These are phyloP conservation scores for Pichia sp. DNA, from an alignment of 1,139 yeast species.

Conservation along the genomic window DNA sequence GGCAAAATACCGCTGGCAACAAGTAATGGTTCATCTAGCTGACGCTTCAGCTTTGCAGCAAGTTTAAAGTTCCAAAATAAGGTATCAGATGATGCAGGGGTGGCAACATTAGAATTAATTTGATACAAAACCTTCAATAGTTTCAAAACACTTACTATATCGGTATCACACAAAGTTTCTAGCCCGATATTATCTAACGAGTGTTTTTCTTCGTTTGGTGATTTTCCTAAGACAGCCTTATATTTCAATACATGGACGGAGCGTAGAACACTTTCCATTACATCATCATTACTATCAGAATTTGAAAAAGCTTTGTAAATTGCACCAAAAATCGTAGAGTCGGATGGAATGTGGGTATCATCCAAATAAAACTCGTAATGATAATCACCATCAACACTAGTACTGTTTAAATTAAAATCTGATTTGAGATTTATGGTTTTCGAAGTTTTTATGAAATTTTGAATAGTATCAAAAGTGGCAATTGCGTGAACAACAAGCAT, in stretches of 20 bases:
- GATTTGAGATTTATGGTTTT: slow-evolving; percentile 5
- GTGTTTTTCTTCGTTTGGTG: slow-evolving; percentile 11
- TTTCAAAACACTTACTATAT: slow-evolving; percentile 45
- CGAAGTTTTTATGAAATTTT: slow-evolving; percentile 45
- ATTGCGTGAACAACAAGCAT: slow-evolving; percentile 78
- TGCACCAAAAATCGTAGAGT: slow-evolving; percentile 77
- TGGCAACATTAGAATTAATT: slow-evolving; percentile 33
- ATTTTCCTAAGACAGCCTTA: slow-evolving; percentile 35
- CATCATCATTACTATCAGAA: slow-evolving; percentile 29
- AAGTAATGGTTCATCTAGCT: slow-evolving; percentile 81
- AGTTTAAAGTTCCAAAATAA: slow-evolving; percentile 71
- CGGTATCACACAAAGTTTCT: no score
- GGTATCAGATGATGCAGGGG: slow-evolving; percentile 36
- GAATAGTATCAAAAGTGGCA: slow-evolving; percentile 72
- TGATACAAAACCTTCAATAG: slow-evolving; percentile 48
- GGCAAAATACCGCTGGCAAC: slow-evolving; percentile 88
- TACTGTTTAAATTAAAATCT: slow-evolving; percentile 18
- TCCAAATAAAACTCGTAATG: slow-evolving; percentile 56
- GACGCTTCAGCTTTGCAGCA: slow-evolving; percentile 80
- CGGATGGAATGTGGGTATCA: slow-evolving; percentile 56
- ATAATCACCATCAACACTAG: slow-evolving; percentile 26
- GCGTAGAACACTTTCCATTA: slow-evolving; percentile 34
- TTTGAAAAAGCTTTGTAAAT: slow-evolving; percentile 48
- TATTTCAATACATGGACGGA: slow-evolving; percentile 47
- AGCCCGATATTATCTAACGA: slow-evolving; percentile 29